Evolutionary conservation across 768 basidiomycete species (phyloP), one percentile per base, ranked within the genome.

Genomic region (Trametes maxima): DNA sequence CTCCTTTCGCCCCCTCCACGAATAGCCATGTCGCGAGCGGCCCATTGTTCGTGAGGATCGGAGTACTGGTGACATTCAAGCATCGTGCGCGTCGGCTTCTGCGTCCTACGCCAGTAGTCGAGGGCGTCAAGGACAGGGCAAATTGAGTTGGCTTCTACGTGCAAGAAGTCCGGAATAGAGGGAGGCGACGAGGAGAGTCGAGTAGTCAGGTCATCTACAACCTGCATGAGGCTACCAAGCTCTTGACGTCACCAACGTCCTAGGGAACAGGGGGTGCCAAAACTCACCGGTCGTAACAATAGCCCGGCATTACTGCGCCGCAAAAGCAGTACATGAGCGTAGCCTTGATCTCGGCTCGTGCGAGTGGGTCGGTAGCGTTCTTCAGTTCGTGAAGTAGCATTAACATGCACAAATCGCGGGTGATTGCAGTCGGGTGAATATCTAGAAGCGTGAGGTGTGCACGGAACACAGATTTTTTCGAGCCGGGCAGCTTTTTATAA

Each of bases 371-470:
- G 2, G 59, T 54, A 5, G 19, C n/a, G 17, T 4, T 22, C 14
- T n/a, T 39, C 22, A 65, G 49, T 28, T 61, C 25, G 33, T 63
- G 28, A 14, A 68, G 37, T 37, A 68, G 40, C 52, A 63, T 25
- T 19, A 66, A 39, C 36, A 68, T 50, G 43, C 52, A 56, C 5
- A 68, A 43, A 42, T 68, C 62, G 5, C 67, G 59, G 5, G 67
- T 57, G 24, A 68, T 49, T 1, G 56, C 45, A 1, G 52, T 49
- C 19, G 63, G 60, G 53, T 68, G 55, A n/a, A 62, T 60, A 36
- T 68, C 65, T 3, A 66, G 65, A 14, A 65, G 57, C 1, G 67
- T 68, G 22, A 68, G 42, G 22, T 68, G 21, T 54, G 58, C 14
- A 59, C 35, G 4, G 16, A 44, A 17, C n/a, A 17, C 19, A 33